Base-by-base conservation (phyloP, 352 stramenopile genomes). In the Globisporangium spinosum region DNA sequence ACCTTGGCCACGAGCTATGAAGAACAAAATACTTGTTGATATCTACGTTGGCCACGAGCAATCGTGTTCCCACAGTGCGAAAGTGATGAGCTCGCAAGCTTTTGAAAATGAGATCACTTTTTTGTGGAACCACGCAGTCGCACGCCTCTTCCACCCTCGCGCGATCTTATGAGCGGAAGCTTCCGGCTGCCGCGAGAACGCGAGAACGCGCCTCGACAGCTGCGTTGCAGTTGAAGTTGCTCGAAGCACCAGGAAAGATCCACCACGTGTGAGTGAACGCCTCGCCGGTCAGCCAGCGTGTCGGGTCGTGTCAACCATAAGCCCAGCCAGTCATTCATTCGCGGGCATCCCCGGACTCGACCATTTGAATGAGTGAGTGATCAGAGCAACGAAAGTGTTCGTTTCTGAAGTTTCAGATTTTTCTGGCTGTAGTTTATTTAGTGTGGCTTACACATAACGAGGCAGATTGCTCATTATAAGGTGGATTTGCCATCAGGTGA, bases 121-220 rank as follows among this genome's bases (percentile, higher is more conserved):
- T n/a, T 57, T 57, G 40, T 49, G 40, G 51, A 20, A 20, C 51
- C 9, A 7, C 29, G 12, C 8, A 8, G 49, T 2, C 1, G 10
- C 10, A 10, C 3, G 49, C 22, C 53, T 58, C 53, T 58, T 58
- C 53, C 53, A 7, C n/a, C 25, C 22, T 7, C 4, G 27, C 25
- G 15, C 53, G 53, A 58, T 58, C 53, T 58, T 58, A 25, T 27
- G 12, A 40, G 51, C 23, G 27, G 54, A 59, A 59, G 3, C 25
- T 59, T 59, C 53, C 53, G 32, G 53, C 23, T 13, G n/a, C 22
- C 9, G 4, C 29, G 29, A n/a, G n/a, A n/a, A n/a, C n/a, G n/a
- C n/a, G n/a, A n/a, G 29, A 32, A 32, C 29, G 10, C 10, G 12
- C 12, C 0, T 8, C 40, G 47, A 20, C 47, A 55, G 47, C 47